Base-by-base conservation (phyloP, 1,139 yeast species). In the Geotrichum australiense region DNA sequence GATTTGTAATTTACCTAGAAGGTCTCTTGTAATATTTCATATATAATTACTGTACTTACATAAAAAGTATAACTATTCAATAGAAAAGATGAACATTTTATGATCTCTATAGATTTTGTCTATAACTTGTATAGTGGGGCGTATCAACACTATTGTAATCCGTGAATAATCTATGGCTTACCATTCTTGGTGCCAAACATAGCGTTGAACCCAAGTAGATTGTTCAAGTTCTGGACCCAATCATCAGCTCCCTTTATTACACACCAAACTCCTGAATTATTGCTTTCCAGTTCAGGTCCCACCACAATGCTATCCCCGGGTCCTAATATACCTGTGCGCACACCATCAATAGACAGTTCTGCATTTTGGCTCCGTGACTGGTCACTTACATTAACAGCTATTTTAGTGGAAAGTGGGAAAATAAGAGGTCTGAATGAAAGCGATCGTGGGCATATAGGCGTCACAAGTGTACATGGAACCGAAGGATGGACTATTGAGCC, bases 401-500 rank as follows among this genome's bases (percentile, higher is more conserved):
- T 77, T 48, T 77, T 80, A 7, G 85, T 74, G 4, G 79, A 72
- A 22, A 79, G 68, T 0, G 97, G 96, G 45, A 89, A 68, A 10
- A 89, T 72, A 37, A 87, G 65, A 1, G 96, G 97, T 53, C 97
- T 66, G 59, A 87, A 89, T 20, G 93, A 81, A 27, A 89, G 66
- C 16, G 94, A 83, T 46, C 96, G 66, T 3, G 97, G 97, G 87
- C 96, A 87, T 37, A 89, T 85, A 5, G 96, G 96, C 0, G 96
- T 84, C 28, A 87, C 63, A 42, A 87, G 63, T 6, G 86, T 80
- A 47, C 94, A 81, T 12, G 87, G 81, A 3, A 89, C 94, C 39
- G 79, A 66, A 0, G 97, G 96, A 51, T 89, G 94, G 1, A 85
- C 91, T 45, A 89, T 89, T 8, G 95, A 78, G 1, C 97, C 96